Conservation (phyloP, 352 stramenopile species). For the Pythium biforme region DNA sequence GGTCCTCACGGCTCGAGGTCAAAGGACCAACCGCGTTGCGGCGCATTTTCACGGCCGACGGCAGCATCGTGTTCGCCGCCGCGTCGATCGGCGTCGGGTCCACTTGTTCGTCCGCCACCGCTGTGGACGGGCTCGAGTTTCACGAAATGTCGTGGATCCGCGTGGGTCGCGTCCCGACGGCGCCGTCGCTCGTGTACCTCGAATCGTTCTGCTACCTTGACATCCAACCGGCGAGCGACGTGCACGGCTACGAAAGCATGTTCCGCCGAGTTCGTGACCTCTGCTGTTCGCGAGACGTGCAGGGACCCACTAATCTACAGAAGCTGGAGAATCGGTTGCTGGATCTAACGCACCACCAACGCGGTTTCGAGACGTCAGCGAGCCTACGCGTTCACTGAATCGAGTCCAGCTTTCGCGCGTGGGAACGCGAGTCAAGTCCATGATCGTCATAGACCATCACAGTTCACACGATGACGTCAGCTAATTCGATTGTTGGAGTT, state of each 20-base stretch:
- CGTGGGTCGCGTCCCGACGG: not conserved
- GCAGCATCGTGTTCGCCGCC: not conserved
- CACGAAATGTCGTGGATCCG: not conserved
- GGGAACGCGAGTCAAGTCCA: too few species aligned
- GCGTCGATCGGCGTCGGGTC: not conserved
- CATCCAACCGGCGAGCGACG: not conserved
- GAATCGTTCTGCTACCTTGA: conserved; percentile 1
- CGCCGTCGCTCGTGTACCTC: conserved; percentile 3
- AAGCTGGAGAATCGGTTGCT: conserved; percentile 2
- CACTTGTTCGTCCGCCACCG: not conserved
- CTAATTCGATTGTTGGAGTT: too few species aligned
- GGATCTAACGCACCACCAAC: too few species aligned
- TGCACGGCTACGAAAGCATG: not conserved
- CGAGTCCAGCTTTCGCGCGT: too few species aligned
- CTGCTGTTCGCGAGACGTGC: not conserved
- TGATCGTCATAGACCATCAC: too few species aligned
- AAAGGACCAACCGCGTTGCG: not conserved
- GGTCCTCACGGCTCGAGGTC: not conserved
- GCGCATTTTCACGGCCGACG: not conserved
- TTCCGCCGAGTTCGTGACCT: not conserved
- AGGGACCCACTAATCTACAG: not conserved
- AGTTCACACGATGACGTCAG: too few species aligned
- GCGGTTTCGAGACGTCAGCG: too few species aligned
- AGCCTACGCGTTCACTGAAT: too few species aligned
- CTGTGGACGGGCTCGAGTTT: not conserved